Conservation (phyloP, 2,329 filamentous ascomycete species). For the Fusarium humuli region DNA sequence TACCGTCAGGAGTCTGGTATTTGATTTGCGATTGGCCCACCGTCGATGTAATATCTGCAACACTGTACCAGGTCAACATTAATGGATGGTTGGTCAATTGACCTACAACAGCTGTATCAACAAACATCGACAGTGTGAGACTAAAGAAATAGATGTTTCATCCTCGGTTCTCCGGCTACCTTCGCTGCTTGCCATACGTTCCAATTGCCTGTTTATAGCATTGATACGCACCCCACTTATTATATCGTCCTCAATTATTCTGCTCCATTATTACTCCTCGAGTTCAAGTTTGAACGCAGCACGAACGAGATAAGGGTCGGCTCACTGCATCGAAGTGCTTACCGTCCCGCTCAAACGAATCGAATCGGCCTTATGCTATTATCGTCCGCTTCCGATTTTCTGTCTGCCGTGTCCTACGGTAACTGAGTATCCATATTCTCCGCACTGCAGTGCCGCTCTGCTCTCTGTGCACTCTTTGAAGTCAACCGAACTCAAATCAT, state of each 20-base stretch:
- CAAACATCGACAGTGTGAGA: constrained; percentile 6
- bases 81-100: not conserved
- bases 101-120: not conserved
- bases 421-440: constrained; percentile 17
- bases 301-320: constrained; percentile 23
- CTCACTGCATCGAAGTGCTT: constrained; percentile 30
- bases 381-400: constrained; percentile 5
- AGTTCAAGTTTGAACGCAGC: not conserved
- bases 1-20: not conserved
- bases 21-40: constrained; percentile 26
- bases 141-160: constrained; percentile 2
- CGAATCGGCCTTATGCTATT: constrained; percentile 13
- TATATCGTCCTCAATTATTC: not conserved
- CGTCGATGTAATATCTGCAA: constrained; percentile 2
- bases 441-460: not conserved
- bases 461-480: not conserved
- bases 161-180: not conserved
- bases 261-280: not conserved
- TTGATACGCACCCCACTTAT: not conserved
- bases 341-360: constrained; percentile 14
- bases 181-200: not conserved
- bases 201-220: constrained; percentile 1
- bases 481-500: constrained; percentile 4
- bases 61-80: not conserved
- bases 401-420: constrained; percentile 10